Base-by-base conservation (phyloP, 208 protist genomes). In the Wallacemonas rigidus region DNA sequence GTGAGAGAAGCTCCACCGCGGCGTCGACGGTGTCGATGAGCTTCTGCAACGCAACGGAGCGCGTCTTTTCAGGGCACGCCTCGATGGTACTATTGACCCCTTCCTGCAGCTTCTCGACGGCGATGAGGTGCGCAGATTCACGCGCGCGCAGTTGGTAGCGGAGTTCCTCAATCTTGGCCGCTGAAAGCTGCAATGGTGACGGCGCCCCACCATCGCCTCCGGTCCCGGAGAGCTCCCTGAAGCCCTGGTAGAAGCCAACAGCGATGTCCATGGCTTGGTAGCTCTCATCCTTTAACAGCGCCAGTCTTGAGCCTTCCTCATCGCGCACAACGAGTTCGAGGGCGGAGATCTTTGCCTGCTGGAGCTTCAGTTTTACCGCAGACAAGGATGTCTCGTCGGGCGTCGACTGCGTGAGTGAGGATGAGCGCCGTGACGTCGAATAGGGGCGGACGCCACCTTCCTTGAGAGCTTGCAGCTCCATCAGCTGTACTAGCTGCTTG, bases 101-200 rank as follows among this genome's bases (percentile, higher is more conserved):
- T 4, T 2, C 38, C 50, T 67, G 65, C 65, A 77, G 63, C 35
- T 17, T 17, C 17, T 71, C 58, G 4, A 53, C 54, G 3, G 57
- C 63, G 38, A 38, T 4, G 15, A 77, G 14, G 47, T 77, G 65
- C 14, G 2, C 2, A 8, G 3, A 3, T 48, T 77, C 26, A 9
- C 56, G 62, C 2, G 17, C 11, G 36, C 72, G 72, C 40, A 71
- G 64, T 3, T 50, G 55, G 41, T 48, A 77, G 17, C 72, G 63
- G 15, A 61, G 4, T 39, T 53, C 8, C 48, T 77, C 72, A 39
- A 77, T 11, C 41, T 65, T 43, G 36, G 3, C 68, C 2, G 55
- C 54, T 54, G 44, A 51, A 12, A 12, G 45, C 45, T 50, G 45
- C 45, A 50, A 50, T 0, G 45, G 45, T 50, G 45, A 26, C 26